These are phyloP conservation scores for Thecaphora thlaspeos DNA, from an alignment of 1,284 basidiomycete species.

Conservation along the genomic window DNA sequence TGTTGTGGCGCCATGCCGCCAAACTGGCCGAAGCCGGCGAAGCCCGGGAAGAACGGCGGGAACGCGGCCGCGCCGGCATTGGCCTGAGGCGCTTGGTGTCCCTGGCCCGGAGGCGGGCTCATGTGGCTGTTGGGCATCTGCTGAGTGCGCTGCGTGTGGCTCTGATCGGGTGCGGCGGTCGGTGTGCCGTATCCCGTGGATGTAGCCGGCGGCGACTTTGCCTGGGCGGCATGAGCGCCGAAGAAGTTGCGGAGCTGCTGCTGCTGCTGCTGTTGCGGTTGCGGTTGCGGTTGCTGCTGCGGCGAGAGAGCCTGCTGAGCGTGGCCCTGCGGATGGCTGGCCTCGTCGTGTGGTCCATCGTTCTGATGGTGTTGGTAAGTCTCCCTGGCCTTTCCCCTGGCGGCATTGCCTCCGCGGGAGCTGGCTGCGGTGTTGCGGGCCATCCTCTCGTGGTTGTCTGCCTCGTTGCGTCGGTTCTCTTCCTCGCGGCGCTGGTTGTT, in stretches of 20 bases:
- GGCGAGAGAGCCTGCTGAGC: slow-evolving; percentile 2
- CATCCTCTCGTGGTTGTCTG: slow-evolving; percentile 35
- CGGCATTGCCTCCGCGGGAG: slow-evolving; percentile 28
- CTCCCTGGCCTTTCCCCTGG: slow-evolving; percentile 33
- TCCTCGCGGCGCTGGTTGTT: slow-evolving; percentile 39
- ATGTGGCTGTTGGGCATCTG: slow-evolving; percentile 2
- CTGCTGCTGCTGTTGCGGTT: not conserved
- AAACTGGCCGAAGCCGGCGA: slow-evolving; percentile 17
- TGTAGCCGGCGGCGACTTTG: too few species aligned
- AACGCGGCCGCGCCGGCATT: slow-evolving; percentile 12
- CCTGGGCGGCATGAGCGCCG: slow-evolving; percentile 7
- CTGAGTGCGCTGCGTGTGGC: not conserved
- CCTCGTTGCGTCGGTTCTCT: slow-evolving; percentile 38
- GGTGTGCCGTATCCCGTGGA: too few species aligned
- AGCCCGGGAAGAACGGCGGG: slow-evolving; percentile 16
- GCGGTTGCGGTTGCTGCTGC: slow-evolving; percentile 7
- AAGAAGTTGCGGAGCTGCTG: slow-evolving; percentile 16
- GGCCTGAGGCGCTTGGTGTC: slow-evolving; percentile 5
- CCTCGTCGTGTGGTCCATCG: too few species aligned
- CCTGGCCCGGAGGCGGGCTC: slow-evolving; percentile 1
- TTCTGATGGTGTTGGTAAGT: too few species aligned
- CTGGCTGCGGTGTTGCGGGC: slow-evolving; percentile 36
- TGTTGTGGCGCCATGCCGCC: slow-evolving; percentile 10
- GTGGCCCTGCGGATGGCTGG: too few species aligned
- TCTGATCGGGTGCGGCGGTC: too few species aligned